Conservation (phyloP, 1,284 basidiomycete genomes). For the Ceratobasidium sp. region DNA sequence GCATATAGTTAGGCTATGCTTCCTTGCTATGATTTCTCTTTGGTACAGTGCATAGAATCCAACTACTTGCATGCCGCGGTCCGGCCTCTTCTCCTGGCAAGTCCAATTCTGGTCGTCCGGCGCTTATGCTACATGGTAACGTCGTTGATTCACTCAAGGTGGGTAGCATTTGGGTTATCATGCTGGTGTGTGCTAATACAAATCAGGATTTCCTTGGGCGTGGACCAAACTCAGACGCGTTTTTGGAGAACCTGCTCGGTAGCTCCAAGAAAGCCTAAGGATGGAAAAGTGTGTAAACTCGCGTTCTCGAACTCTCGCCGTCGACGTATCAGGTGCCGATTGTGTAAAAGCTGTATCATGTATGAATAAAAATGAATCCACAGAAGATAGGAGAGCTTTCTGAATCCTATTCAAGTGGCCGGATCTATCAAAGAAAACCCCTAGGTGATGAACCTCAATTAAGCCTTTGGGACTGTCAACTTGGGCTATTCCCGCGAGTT, state of each 20-base stretch:
- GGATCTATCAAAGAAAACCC: too few relatives aligned
- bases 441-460: too few relatives aligned
- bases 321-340: not conserved
- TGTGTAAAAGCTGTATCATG: not conserved
- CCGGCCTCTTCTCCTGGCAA: constrained; percentile 77
- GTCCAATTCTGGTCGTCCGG: constrained; percentile 77
- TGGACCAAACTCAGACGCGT: constrained; percentile 76
- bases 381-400: not conserved
- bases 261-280: constrained; percentile 3
- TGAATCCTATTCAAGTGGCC: too few relatives aligned
- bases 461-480: too few relatives aligned
- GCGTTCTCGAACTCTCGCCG: not conserved
- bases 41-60: constrained; percentile 60
- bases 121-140: constrained; percentile 82
- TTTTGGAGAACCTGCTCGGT: constrained; percentile 63
- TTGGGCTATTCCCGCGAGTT: too few relatives aligned
- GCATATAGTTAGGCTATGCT: too few relatives aligned
- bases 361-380: not conserved
- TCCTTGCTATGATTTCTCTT: too few relatives aligned
- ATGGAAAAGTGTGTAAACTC: not conserved
- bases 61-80: constrained; percentile 90
- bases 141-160: constrained; percentile 61
- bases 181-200: not conserved
- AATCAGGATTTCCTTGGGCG: constrained; percentile 77
- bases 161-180: not conserved